Percentiles rank a stretch among this genome's conserved stretches.
Conservation (phyloP, 306 rosid genomes). For the Prunus armeniaca region DNA sequence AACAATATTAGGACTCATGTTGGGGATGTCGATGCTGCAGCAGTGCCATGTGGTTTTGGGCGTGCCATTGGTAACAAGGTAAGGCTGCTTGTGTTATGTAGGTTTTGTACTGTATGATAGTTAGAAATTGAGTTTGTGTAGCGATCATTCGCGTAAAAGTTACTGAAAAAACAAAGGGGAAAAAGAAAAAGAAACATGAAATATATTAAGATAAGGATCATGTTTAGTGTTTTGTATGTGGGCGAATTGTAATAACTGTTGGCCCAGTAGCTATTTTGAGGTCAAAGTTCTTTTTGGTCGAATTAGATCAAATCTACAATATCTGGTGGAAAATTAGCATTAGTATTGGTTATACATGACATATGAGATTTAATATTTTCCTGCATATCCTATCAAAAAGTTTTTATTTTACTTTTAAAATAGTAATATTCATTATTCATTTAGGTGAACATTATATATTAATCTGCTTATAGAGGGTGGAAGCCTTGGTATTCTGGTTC, state of each 20-base stretch:
- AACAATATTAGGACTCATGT: conserved; percentile 57
- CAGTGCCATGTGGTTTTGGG: conserved; percentile 99
- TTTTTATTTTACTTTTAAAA: not conserved
- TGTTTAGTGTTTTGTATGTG: not conserved
- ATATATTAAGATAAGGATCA: not conserved
- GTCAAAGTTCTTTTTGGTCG: not conserved
- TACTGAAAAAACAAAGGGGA: not conserved
- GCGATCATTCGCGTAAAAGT: conserved; percentile 1
- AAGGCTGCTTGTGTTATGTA: conserved; percentile 22
- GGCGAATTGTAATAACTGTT: not conserved
- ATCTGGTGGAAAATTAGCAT: not conserved
- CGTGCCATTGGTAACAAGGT: conserved; percentile 99
- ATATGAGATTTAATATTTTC: not conserved
- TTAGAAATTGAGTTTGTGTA: not conserved
- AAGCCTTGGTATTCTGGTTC: conserved; percentile 10
- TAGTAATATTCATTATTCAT: not conserved
- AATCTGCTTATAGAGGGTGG: not conserved
- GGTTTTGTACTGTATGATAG: conserved; percentile 5
- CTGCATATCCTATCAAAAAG: not conserved
- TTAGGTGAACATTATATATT: not conserved
- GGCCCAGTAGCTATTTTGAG: not conserved
- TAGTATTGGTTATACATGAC: not conserved
- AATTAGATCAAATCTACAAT: not conserved
- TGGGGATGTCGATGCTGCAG: conserved; percentile 96
- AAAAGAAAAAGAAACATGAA: not conserved